Evolutionary conservation across 208 protist species (phyloP), one percentile per base, ranked within the genome.

Genomic region (Trichomonas tenax): DNA sequence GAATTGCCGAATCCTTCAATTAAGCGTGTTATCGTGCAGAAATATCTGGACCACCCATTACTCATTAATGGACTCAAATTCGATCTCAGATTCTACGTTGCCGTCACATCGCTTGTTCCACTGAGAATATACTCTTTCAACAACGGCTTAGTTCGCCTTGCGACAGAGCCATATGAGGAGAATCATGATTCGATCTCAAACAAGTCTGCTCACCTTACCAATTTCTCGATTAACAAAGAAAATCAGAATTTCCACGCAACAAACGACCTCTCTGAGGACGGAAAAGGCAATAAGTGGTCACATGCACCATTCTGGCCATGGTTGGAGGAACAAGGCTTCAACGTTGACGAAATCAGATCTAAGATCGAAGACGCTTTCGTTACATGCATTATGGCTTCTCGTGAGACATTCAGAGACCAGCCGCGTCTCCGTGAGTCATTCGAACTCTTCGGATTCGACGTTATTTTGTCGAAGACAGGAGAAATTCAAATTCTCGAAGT

Each of bases 11-110:
- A 51, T 17, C 14, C 14, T 6, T 15, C 82, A 89, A 93, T 41
- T 3, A 51, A 26, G 2, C 40, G 44, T 34, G 26, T 17, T 36
- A 38, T 93, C 10, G 44, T 93, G 8, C 86, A 93, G n/a, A 93
- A 51, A 38, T 96, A 96, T 49, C 2, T 96, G n/a, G 49, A 38
- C 44, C 46, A 81, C 46, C 96, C 96, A 44, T 10, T 96, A 0
- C 45, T 96, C 23, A 96, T 97, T 45, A 84, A 97, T 48, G 97
- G 97, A 41, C 96, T 95, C 93, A 97, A 97, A 96, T 96, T 97
- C 34, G 97, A 97, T 84, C 96, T 97, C 84, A n/a, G 96, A 49
- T 95, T 96, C 46, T 96, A 93, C 93, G 96, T 86, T 82, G 14
- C 44, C 36, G 51, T 96, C 21, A 93, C 46, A 23, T 93, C 81